Conservation (phyloP, 768 basidiomycete genomes). For the Daedalea quercina region DNA sequence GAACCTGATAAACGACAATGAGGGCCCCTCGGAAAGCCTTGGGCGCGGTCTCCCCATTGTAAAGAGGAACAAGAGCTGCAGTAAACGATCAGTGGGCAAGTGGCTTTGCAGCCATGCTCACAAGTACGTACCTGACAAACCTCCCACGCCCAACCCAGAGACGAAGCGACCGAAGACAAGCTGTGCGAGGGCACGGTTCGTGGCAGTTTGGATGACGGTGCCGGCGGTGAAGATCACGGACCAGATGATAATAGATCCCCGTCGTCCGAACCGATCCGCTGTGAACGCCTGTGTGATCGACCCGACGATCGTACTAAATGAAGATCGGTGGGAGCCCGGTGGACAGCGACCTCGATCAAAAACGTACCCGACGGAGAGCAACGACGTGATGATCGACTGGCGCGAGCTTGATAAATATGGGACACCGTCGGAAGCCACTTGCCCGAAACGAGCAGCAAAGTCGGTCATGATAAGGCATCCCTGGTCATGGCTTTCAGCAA, state of each 20-base stretch:
- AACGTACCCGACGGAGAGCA: conserved; percentile 65
- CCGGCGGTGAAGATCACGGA: conserved; percentile 66
- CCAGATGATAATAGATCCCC: conserved; percentile 73
- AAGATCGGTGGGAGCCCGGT: neutral
- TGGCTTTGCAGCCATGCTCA: no score
- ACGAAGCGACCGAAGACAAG: conserved; percentile 67
- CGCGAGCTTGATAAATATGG: conserved; percentile 51
- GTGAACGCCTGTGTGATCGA: conserved; percentile 70
- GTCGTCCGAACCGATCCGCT: conserved; percentile 66
- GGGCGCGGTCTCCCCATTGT: conserved; percentile 75
- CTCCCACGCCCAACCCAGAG: conserved; percentile 73
- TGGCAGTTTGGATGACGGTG: conserved; percentile 63
- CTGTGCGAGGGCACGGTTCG: conserved; percentile 51
- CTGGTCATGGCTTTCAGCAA: conserved; percentile 21
- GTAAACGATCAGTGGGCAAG: no score
- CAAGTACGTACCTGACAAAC: conserved; percentile 59
- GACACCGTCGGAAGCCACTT: conserved; percentile 38
- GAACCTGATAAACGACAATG: conserved; percentile 70
- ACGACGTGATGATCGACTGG: conserved; percentile 73
- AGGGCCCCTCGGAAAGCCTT: conserved; percentile 69
- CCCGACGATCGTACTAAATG: conserved; percentile 28
- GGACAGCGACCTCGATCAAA: neutral
- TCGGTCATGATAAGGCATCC: conserved; percentile 79
- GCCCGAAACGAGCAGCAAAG: conserved; percentile 64
- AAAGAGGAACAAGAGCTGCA: conserved; percentile 33